Percentiles rank a stretch among this genome's conserved stretches.
Conservation (phyloP, 345 rosid genomes). For the Orychophragmus violaceus region DNA sequence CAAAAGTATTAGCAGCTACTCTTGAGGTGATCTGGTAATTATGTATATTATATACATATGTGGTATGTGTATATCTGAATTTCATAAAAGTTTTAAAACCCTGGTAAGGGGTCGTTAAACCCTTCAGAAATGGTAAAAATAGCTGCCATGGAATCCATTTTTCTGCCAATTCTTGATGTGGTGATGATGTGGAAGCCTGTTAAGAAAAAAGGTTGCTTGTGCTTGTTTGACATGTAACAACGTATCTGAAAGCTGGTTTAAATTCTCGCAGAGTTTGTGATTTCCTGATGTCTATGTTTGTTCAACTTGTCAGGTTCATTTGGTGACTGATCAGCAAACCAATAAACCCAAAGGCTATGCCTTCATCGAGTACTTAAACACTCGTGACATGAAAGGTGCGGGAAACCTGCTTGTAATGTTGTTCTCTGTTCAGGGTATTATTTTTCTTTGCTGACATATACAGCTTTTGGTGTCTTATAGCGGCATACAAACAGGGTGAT, state of each 20-base stretch:
- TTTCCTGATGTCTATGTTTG: conserved; percentile 31
- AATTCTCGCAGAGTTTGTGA: conserved; percentile 11
- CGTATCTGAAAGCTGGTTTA: conserved; percentile 14
- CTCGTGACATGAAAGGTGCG: conserved; percentile 95
- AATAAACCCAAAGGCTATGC: conserved; percentile 95
- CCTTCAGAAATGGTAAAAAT: conserved; percentile 61
- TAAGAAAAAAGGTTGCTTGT: conserved; percentile 90
- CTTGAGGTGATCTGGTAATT: conserved; percentile 81
- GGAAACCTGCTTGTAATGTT: not conserved
- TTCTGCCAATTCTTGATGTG: conserved; percentile 87
- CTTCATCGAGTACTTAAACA: conserved; percentile 89
- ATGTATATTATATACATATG: conserved; percentile 27
- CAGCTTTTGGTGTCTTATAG: conserved; percentile 38
- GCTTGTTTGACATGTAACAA: conserved; percentile 22
- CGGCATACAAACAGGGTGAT: conserved; percentile 99
- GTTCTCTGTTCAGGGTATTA: not conserved
- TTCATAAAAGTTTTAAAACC: conserved; percentile 47
- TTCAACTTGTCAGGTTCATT: conserved; percentile 58
- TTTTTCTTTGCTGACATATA: not conserved
- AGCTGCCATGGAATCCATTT: conserved; percentile 60
- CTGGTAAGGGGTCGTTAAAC: conserved; percentile 97
- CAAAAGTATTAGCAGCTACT: conserved; percentile 72
- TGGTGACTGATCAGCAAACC: conserved; percentile 63
- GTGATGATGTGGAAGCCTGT: conserved; percentile 92
- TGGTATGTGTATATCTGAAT: conserved; percentile 29